A percentile compares a stretch with the other conserved stretches of the same genome.
Conservation (phyloP, 441 rosid genomes). For the Arabidopsis hybrid region DNA sequence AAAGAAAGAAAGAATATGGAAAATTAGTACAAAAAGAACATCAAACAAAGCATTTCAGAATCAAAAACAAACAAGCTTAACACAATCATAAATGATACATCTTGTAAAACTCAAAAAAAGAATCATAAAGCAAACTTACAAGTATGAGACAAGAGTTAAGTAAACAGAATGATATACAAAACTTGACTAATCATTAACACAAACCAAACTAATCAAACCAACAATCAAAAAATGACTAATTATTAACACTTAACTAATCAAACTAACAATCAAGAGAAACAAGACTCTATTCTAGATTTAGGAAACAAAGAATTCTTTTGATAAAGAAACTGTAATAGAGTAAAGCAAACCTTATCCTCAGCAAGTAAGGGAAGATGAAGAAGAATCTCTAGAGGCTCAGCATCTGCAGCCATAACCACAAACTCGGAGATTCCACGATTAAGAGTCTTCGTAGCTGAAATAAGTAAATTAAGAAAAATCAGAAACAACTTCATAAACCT, state of each 20-base stretch:
- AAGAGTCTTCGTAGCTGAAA: slow-evolving; percentile 85
- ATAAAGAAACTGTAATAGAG: neutral
- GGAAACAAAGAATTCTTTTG: neutral
- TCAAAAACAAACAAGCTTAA: neutral
- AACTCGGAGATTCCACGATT: slow-evolving; percentile 96
- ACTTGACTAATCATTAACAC: neutral
- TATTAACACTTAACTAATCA: neutral
- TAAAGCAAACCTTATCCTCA: slow-evolving; percentile 73
- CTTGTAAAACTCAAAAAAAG: neutral
- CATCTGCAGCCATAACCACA: slow-evolving; percentile 92
- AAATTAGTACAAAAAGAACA: neutral
- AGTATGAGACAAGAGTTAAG: neutral
- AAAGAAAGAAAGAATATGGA: neutral
- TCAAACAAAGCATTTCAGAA: neutral
- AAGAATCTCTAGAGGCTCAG: slow-evolving; percentile 92
- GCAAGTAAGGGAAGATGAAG: slow-evolving; percentile 91
- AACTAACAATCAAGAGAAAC: neutral
- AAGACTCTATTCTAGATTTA: neutral
- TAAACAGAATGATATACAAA: neutral
- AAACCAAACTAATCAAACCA: neutral
- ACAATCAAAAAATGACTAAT: too few species aligned
- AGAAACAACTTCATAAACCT: slow-evolving; percentile 1
- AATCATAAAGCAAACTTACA: neutral
- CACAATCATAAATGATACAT: neutral
- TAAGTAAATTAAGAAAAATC: neutral